Evolutionary conservation across 768 basidiomycete genomes (phyloP), one percentile per base, ranked within the genome.

Genomic region (Phylloporus scabripes): DNA sequence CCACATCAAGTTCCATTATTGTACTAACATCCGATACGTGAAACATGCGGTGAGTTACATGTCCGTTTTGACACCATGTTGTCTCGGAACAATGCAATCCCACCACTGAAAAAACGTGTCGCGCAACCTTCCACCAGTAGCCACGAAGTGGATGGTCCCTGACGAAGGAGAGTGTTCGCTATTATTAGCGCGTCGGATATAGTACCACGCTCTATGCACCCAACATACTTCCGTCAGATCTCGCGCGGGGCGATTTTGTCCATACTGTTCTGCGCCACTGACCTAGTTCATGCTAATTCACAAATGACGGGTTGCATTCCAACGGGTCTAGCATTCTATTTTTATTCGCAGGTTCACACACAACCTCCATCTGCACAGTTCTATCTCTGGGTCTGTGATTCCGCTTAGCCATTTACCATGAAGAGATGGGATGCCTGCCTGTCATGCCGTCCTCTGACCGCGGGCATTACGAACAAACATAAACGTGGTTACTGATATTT

Each of bases 391-490:
- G 15, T 33, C 32, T 33, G 14, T 12, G 32, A 15, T 15, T 33
- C 32, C 32, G 14, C 32, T 33, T 33, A 15, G 32, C 32, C 7
- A 12, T 33, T 33, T 12, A 33, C 34, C 34, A 34, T 34, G 39
- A 24, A 23, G 38, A 39, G 21, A 21, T 12, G 38, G 38, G 38
- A 14, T 7, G 38, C 9, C 20, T 4, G 14, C 38, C 12, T 15
- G 7, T 40, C n/a, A 23, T 17, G 29, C 18, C 14, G 28, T 40
- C 41, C 46, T 46, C 45, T 44, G 31, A 36, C 28, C 14, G 38
- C 39, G 49, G 46, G 28, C 15, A 48, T 52, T 48, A 45, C 43
- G 41, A 32, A 11, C 20, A 7, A 14, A 29, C 26, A 32, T 17
- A 47, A 33, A 33, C 15, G 32, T 33, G 32, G 32, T 33, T 7